Evolutionary conservation across 192 early-diverging fungal species (phyloP), one percentile per base, ranked within the genome.

Genomic region (Backusella luteola): DNA sequence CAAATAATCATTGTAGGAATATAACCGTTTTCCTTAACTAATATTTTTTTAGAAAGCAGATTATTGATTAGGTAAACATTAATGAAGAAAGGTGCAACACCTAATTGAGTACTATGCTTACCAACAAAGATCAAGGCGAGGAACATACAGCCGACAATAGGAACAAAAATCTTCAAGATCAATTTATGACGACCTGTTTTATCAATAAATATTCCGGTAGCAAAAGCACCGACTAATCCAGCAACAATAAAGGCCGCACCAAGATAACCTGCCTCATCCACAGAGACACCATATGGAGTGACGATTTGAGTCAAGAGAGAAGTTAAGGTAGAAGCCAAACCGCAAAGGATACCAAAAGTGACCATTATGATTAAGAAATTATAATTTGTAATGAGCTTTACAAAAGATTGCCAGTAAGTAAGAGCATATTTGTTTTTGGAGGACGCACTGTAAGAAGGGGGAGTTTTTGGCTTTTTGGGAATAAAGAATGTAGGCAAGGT

Each of bases 211-310:
- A 82, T 77, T 3, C 85, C 85, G 14, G 86, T 78, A 34, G 84
- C 66, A n/a, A 84, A 78, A 12, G 91, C 87, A 34, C 87, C 85
- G 9, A 92, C 79, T 19, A 92, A 67, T 44, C 91, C 91, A 69
- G 83, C 85, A n/a, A 86, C 78, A 70, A 92, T 81, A 76, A 86
- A 87, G 19, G 84, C 83, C 0, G 85, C 86, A 21, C 88, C 91
- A 73, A 90, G 79, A 42, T 82, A 87, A 12, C 91, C 90, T 11
- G 83, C 84, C 35, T 87, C 86, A 32, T 84, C 80, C 12, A 81
- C 67, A 15, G 46, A 39, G 56, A 87, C 84, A 19, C 82, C 85
- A 73, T 83, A 88, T 5, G 87, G 87, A 0, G 66, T 66, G 0
- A 85, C 78, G 53, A 88, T 86, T 74, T 84, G 79, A n/a, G 80